Conservation (phyloP, 805 yeast species). For the Allodekkera sacchari region DNA sequence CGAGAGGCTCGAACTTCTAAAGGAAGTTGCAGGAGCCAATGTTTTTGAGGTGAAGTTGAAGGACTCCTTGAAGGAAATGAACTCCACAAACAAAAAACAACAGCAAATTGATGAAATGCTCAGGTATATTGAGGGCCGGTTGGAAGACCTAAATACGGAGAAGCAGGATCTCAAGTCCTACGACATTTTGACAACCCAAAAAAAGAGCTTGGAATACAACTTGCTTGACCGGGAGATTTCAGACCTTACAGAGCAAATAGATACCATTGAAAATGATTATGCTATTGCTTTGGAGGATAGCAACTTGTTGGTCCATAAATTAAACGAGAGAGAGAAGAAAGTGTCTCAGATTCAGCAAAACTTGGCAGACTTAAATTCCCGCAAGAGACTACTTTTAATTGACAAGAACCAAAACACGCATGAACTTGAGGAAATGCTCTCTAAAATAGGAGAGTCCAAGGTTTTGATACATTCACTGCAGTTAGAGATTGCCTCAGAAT, state of each 20-base stretch:
- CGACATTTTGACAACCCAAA: constrained; percentile 57
- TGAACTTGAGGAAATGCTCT: constrained; percentile 41
- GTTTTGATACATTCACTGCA: constrained; percentile 20
- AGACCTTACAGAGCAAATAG: constrained; percentile 52
- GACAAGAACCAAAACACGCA: constrained; percentile 49
- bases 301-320: constrained; percentile 41
- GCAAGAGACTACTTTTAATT: constrained; percentile 40
- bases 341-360: constrained; percentile 37
- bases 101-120: constrained; percentile 70
- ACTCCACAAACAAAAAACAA: constrained; percentile 57
- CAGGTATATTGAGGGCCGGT: constrained; percentile 57
- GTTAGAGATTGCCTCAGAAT: constrained; percentile 13
- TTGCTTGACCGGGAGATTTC: constrained; percentile 69
- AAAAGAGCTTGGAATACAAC: constrained; percentile 67
- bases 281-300: constrained; percentile 42
- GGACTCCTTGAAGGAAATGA: constrained; percentile 77
- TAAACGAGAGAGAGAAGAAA: constrained; percentile 52
- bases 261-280: constrained; percentile 51
- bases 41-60: constrained; percentile 76
- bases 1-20: constrained; percentile 69
- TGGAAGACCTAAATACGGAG: constrained; percentile 75
- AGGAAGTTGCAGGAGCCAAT: constrained; percentile 92
- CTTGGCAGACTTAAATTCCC: constrained; percentile 38
- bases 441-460: constrained; percentile 39
- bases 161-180: constrained; percentile 63